These are phyloP conservation scores for Serendipita sp. DNA, from an alignment of 1,284 basidiomycete genomes.

Conservation along the genomic window DNA sequence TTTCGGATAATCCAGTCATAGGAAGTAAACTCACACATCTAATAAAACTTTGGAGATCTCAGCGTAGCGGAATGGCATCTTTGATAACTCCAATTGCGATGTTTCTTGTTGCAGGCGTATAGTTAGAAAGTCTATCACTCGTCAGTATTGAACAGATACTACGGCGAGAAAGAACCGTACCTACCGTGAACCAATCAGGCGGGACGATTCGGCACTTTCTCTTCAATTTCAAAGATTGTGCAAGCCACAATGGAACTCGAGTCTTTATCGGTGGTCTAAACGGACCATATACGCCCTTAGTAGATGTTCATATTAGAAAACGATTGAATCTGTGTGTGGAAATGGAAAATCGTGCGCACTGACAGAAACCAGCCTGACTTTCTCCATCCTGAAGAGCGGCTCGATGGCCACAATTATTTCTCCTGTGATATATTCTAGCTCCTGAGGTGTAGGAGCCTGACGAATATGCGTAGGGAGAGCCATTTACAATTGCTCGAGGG, in stretches of 20 bases:
- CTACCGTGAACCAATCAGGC: constrained; percentile 77
- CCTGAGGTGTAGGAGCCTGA: constrained; percentile 54
- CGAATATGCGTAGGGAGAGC: constrained; percentile 41
- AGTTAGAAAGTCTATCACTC: constrained; percentile 56
- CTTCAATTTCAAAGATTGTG: constrained; percentile 82
- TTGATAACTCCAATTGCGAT: constrained; percentile 53
- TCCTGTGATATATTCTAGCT: constrained; percentile 75
- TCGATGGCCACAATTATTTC: constrained; percentile 72
- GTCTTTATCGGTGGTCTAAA: constrained; percentile 75
- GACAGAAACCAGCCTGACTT: constrained; percentile 77
- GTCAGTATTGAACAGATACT: constrained; percentile 6
- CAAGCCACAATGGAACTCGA: constrained; percentile 87
- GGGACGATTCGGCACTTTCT: constrained; percentile 85
- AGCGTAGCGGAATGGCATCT: constrained; percentile 72
- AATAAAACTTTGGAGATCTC: constrained; percentile 82
- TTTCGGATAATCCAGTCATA: background rate
- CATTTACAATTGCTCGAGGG: constrained; percentile 31
- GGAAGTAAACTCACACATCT: constrained; percentile 56
- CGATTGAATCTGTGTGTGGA: background rate
- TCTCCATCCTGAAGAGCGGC: constrained; percentile 76
- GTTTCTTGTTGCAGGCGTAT: constrained; percentile 58
- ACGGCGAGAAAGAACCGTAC: constrained; percentile 30
- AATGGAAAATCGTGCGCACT: constrained; percentile 12
- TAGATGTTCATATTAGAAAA: background rate
- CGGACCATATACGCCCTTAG: constrained; percentile 81